These are phyloP conservation scores for Colletotrichum sp. DNA, from an alignment of 2,329 filamentous ascomycete genomes.

Conservation along the genomic window DNA sequence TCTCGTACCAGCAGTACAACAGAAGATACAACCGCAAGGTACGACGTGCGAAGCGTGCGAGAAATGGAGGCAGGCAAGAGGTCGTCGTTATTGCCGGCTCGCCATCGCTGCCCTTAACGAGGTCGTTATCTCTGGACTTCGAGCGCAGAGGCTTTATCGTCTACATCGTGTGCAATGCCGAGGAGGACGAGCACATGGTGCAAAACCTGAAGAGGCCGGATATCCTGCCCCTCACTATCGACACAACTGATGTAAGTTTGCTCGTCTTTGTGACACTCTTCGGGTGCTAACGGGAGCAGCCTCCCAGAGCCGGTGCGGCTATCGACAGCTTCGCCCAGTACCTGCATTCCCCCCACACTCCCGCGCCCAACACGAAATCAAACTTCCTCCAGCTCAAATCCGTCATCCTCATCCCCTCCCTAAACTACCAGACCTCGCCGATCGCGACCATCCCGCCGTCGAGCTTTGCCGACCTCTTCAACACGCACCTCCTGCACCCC, in stretches of 20 bases:
- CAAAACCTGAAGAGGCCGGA: slow-evolving; percentile 79
- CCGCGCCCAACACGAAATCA: slow-evolving; percentile 76
- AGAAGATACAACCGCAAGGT: slow-evolving; percentile 66
- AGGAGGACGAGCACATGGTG: slow-evolving; percentile 83
- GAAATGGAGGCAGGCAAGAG: slow-evolving; percentile 85
- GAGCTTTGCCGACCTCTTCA: slow-evolving; percentile 87
- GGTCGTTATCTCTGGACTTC: slow-evolving; percentile 82
- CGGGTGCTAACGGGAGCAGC: slow-evolving; percentile 46
- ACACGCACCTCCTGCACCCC: slow-evolving; percentile 88
- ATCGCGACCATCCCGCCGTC: slow-evolving; percentile 86
- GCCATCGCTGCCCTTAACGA: slow-evolving; percentile 81
- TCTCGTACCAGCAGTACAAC: slow-evolving; percentile 55
- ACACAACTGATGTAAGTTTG: slow-evolving; percentile 75
- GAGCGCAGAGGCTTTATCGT: slow-evolving; percentile 93
- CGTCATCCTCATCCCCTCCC: slow-evolving; percentile 81
- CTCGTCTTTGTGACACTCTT: background rate
- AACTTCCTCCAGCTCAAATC: slow-evolving; percentile 80
- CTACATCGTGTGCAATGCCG: slow-evolving; percentile 84
- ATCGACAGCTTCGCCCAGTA: slow-evolving; percentile 75
- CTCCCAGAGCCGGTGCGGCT: slow-evolving; percentile 69
- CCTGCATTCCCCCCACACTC: slow-evolving; percentile 76
- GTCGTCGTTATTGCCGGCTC: slow-evolving; percentile 90
- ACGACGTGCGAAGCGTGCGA: slow-evolving; percentile 77
- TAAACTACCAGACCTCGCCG: slow-evolving; percentile 80
- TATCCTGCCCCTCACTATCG: slow-evolving; percentile 80